phyloP scores from a whole-genome alignment of 23 red algal species.

The Chondrus crispus region DNA sequence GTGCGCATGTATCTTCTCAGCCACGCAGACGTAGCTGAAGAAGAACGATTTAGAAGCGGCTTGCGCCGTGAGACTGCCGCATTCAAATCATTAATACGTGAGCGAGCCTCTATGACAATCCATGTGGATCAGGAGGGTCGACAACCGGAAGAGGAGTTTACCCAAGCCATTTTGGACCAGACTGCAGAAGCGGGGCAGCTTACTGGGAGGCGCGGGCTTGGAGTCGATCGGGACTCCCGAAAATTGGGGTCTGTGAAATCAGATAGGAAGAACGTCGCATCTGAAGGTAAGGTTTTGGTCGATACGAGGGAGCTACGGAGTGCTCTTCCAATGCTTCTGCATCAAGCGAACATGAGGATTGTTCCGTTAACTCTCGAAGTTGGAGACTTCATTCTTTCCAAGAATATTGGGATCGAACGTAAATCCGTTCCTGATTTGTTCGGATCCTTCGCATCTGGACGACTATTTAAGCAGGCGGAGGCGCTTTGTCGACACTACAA shows the following conservation, averaged over 20 bases:
- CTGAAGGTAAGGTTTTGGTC: constrained; percentile 49
- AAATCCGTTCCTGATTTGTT: constrained; percentile 85
- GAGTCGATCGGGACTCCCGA: constrained; percentile 45
- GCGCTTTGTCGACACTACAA: constrained; percentile 80
- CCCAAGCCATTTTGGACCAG: constrained; percentile 12
- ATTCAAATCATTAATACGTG: constrained; percentile 92
- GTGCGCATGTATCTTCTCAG: constrained; percentile 78
- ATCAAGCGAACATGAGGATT: constrained; percentile 48
- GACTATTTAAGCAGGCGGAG: constrained; percentile 85
- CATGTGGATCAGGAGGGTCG: constrained; percentile 74
- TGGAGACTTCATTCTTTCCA: constrained; percentile 90
- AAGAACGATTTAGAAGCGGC: constrained; percentile 59
- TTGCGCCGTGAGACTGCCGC: constrained; percentile 54
- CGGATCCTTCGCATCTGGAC: constrained; percentile 77
- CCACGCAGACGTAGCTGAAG: constrained; percentile 80
- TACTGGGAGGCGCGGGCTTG: constrained; percentile 16
- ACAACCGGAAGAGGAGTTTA: constrained; percentile 27
- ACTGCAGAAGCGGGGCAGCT: neutral
- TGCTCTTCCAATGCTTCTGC: constrained; percentile 64
- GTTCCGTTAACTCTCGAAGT: constrained; percentile 80
- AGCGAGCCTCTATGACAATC: constrained; percentile 79
- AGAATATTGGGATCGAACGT: constrained; percentile 87
- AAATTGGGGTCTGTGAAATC: neutral
- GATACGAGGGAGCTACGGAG: constrained; percentile 91
- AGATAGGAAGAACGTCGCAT: neutral